These are phyloP conservation scores for Saccharomycopsis selenospora DNA, from an alignment of 805 yeast species.

Conservation along the genomic window DNA sequence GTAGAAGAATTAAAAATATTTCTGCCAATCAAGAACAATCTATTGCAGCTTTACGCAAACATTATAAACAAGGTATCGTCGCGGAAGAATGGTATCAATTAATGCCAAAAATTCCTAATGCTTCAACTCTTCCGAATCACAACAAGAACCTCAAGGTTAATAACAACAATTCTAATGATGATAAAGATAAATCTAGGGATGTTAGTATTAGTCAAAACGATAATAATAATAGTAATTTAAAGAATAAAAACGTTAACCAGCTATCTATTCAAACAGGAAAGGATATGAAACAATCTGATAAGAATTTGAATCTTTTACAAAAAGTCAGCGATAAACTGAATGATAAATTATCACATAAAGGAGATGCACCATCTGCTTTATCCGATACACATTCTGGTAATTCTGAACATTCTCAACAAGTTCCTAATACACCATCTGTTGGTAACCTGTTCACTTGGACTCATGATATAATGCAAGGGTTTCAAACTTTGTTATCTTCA, in stretches of 20 bases:
- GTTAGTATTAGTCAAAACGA: neutral
- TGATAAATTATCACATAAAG: neutral
- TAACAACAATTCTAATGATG: constrained; percentile 3
- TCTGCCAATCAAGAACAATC: constrained; percentile 76
- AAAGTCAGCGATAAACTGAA: neutral
- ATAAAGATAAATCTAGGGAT: neutral
- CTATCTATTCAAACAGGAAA: constrained; percentile 14
- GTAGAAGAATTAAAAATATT: constrained; percentile 76
- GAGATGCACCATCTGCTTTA: neutral
- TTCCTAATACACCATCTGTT: constrained; percentile 20
- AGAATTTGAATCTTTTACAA: constrained; percentile 13
- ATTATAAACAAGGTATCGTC: constrained; percentile 22
- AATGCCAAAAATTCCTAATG: constrained; percentile 75
- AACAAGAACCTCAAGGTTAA: constrained; percentile 5
- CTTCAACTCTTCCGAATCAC: constrained; percentile 32
- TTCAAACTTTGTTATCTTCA: constrained; percentile 71
- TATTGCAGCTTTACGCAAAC: constrained; percentile 29
- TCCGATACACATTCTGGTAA: neutral
- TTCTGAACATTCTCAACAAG: neutral
- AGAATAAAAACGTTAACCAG: constrained; percentile 16
- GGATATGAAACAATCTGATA: constrained; percentile 7
- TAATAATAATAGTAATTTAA: constrained; percentile 2
- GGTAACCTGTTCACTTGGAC: constrained; percentile 72
- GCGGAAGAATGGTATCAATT: constrained; percentile 20
- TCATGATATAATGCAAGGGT: constrained; percentile 82